phyloP scores from a whole-genome alignment of 2,329 filamentous ascomycete species.

The Xylaria digitata region DNA sequence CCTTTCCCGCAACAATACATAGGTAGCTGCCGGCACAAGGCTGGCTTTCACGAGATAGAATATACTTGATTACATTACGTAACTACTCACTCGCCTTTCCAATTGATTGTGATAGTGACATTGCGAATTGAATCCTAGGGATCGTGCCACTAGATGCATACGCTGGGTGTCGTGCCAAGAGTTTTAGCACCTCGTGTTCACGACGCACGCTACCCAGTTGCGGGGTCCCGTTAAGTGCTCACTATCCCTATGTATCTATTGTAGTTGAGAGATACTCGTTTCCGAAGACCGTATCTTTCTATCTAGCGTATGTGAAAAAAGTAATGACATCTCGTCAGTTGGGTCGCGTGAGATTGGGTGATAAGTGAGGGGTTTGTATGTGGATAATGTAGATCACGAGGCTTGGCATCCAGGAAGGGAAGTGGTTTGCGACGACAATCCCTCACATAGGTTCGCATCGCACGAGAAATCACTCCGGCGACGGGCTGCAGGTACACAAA shows the following conservation, averaged over 20 bases:
- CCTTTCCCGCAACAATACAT: constrained; percentile 27
- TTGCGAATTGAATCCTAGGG: constrained; percentile 7
- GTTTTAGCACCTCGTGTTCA: constrained; percentile 32
- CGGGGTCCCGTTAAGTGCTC: neutral
- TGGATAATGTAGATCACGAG: constrained; percentile 24
- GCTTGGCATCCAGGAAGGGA: constrained; percentile 29
- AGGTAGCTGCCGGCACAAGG: constrained; percentile 23
- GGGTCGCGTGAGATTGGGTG: constrained; percentile 9
- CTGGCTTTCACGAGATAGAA: constrained; percentile 31
- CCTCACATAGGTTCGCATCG: constrained; percentile 2
- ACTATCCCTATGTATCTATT: neutral
- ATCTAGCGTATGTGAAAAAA: neutral
- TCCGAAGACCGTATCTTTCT: neutral
- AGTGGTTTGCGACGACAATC: constrained; percentile 31
- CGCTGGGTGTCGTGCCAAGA: constrained; percentile 24
- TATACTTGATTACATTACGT: constrained; percentile 5
- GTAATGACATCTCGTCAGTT: constrained; percentile 5
- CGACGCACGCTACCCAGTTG: constrained; percentile 1
- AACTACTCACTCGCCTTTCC: neutral
- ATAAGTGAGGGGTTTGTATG: constrained; percentile 21
- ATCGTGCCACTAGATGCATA: constrained; percentile 22
- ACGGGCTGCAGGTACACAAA: constrained; percentile 26
- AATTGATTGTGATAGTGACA: neutral
- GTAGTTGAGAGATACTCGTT: neutral
- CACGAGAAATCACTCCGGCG: neutral